Percentiles rank a stretch among this genome's conserved stretches.
These are phyloP conservation scores for Aspergillus melleus DNA, from an alignment of 2,329 filamentous ascomycete genomes.

Conservation along the genomic window DNA sequence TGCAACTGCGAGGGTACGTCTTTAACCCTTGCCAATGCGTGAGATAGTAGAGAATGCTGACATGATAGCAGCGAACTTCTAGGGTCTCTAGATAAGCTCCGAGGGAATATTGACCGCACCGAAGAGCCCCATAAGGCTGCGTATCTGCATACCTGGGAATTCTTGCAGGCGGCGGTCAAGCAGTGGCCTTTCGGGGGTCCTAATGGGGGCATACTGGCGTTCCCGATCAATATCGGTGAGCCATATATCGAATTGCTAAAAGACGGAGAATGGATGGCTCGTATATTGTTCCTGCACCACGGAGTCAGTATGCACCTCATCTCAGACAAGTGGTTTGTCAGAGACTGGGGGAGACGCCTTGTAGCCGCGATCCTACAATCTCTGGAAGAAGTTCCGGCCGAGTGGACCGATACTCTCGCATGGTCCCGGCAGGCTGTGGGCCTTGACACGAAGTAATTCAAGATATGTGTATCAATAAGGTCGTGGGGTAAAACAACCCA, in stretches of 20 bases:
- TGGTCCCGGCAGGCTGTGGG: constrained; percentile 29
- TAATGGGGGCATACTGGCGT: constrained; percentile 32
- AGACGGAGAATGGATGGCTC: constrained; percentile 32
- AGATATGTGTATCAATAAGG: neutral
- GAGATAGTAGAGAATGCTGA: constrained; percentile 7
- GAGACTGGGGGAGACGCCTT: constrained; percentile 32
- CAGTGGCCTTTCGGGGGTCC: constrained; percentile 30
- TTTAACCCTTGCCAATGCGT: neutral
- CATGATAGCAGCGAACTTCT: constrained; percentile 21
- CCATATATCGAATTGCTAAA: constrained; percentile 26
- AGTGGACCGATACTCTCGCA: constrained; percentile 28
- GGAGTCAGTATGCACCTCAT: constrained; percentile 33
- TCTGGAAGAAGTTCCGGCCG: constrained; percentile 25
- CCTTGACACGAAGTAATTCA: constrained; percentile 10
- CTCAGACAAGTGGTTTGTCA: constrained; percentile 34
- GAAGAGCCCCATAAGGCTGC: constrained; percentile 14
- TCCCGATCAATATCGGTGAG: constrained; percentile 31
- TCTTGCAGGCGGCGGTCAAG: constrained; percentile 26
- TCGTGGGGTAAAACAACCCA: neutral
- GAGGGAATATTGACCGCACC: constrained; percentile 16
- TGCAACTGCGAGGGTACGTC: constrained; percentile 17
- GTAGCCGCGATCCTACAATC: constrained; percentile 29
- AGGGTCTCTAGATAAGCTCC: constrained; percentile 23
- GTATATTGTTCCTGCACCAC: constrained; percentile 33
- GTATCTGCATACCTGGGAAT: constrained; percentile 28